Conservation (phyloP, 192 early-diverging fungal species). For the Phlyctochytrium arcticum region DNA sequence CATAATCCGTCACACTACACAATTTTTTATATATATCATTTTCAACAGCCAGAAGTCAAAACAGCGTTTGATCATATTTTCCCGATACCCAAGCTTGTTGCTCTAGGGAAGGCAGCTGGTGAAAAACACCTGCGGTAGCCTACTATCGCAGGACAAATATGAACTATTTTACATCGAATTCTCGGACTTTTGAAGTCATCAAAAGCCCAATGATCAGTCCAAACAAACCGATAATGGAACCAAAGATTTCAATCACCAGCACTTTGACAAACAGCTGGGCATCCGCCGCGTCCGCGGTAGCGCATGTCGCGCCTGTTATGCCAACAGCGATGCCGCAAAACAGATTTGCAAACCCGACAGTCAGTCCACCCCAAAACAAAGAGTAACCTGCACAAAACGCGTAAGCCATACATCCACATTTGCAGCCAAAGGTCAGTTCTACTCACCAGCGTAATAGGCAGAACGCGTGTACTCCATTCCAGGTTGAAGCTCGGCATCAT, state of each 20-base stretch:
- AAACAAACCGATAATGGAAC: constrained; percentile 92
- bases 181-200: constrained; percentile 37
- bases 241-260: constrained; percentile 96
- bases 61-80: too few species aligned
- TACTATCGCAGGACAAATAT: not conserved
- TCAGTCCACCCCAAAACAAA: constrained; percentile 93
- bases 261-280: constrained; percentile 94
- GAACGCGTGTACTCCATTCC: constrained; percentile 23
- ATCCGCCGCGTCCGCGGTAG: constrained; percentile 95
- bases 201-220: constrained; percentile 93
- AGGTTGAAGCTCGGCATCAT: constrained; percentile 33
- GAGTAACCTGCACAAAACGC: constrained; percentile 60
- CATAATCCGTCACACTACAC: too few species aligned
- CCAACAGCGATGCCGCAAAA: constrained; percentile 93
- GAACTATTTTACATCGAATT: constrained; percentile 6
- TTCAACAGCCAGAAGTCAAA: too few species aligned
- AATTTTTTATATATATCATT: too few species aligned
- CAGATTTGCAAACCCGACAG: constrained; percentile 91
- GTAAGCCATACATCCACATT: not conserved
- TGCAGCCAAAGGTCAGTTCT: not conserved
- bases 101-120: too few species aligned
- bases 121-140: too few species aligned
- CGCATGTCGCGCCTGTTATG: constrained; percentile 87
- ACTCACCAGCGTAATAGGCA: constrained; percentile 75
- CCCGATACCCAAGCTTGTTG: too few species aligned